A percentile compares a stretch with the other conserved stretches of the same genome.
Evolutionary conservation across 2,329 filamentous ascomycete genomes (phyloP).

Genomic region (Xylogone sp.): DNA sequence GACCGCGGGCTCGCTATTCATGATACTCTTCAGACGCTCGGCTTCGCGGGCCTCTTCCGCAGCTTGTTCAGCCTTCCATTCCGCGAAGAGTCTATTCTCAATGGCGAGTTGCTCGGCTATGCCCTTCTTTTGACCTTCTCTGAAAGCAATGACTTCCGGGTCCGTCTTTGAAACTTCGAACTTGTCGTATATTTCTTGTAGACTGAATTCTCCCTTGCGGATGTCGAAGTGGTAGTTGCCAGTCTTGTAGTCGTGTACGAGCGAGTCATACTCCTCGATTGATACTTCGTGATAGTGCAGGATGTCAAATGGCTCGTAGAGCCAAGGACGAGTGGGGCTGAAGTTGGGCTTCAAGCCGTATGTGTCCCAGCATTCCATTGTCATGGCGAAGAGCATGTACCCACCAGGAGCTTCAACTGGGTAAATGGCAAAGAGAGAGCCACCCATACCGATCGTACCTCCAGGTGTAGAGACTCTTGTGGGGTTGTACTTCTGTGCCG

Average conservation of each 20-base stretch:
- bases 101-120: constrained; percentile 16
- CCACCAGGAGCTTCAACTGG: constrained; percentile 35
- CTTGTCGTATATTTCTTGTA: constrained; percentile 23
- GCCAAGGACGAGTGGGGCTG: constrained; percentile 28
- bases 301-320: constrained; percentile 33
- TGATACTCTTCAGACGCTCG: constrained; percentile 12
- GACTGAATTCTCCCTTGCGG: constrained; percentile 23
- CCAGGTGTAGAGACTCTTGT: constrained; percentile 31
- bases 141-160: constrained; percentile 12
- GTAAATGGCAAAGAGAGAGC: constrained; percentile 33
- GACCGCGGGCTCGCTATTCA: constrained; percentile 20
- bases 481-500: constrained; percentile 33
- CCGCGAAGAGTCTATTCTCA: constrained; percentile 25
- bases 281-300: constrained; percentile 32
- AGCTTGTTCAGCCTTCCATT: constrained; percentile 26
- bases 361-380: constrained; percentile 32
- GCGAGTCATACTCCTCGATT: constrained; percentile 27
- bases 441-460: constrained; percentile 34
- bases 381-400: constrained; percentile 34
- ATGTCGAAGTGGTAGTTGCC: constrained; percentile 30
- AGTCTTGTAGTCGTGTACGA: constrained; percentile 24
- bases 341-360: constrained; percentile 29
- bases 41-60: constrained; percentile 14
- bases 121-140: constrained; percentile 11
- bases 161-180: constrained; percentile 17